phyloP scores from a whole-genome alignment of 1,139 yeast genomes.

The Blastobotrys serpentis region DNA sequence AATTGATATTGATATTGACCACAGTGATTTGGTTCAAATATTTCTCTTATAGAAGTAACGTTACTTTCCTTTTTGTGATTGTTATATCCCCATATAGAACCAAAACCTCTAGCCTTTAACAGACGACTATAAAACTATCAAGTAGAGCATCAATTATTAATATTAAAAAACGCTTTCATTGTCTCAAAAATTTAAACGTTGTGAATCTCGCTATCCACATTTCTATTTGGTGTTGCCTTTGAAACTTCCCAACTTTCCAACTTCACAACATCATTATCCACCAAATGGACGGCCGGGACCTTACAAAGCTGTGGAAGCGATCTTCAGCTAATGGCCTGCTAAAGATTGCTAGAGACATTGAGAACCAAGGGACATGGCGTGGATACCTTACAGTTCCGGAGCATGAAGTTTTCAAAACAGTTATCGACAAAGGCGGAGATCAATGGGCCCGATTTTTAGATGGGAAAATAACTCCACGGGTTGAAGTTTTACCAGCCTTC shows the following conservation, averaged over 20 bases:
- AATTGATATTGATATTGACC: too few relatives aligned
- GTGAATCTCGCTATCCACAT: too few relatives aligned
- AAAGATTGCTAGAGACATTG: slow-evolving; percentile 40
- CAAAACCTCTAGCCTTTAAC: too few relatives aligned
- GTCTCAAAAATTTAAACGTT: too few relatives aligned
- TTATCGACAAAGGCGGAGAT: slow-evolving; percentile 35
- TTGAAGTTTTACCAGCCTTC: slow-evolving; percentile 16
- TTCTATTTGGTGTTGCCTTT: background rate
- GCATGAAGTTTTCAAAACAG: slow-evolving; percentile 39
- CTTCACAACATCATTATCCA: slow-evolving; percentile 5
- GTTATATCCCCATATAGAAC: too few relatives aligned
- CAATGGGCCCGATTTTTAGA: slow-evolving; percentile 39
- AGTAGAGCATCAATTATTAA: too few relatives aligned
- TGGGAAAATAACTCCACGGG: slow-evolving; percentile 35
- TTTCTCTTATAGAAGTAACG: too few relatives aligned
- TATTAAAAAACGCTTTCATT: too few relatives aligned
- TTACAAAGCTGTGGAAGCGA: slow-evolving; percentile 37
- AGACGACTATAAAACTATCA: too few relatives aligned
- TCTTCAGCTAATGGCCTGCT: slow-evolving; percentile 38
- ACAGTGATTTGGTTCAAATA: too few relatives aligned
- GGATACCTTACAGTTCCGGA: slow-evolving; percentile 41
- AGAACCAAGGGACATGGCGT: slow-evolving; percentile 41
- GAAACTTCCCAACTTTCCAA: slow-evolving; percentile 7
- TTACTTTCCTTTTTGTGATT: too few relatives aligned
- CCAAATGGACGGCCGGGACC: slow-evolving; percentile 11